A percentile compares a stretch with the other conserved stretches of the same genome.
Conservation (phyloP, 345 rosid species). For the Arabidopsis thaliana region TAIR10.1 NC_003075.7:9839501-9840000, state of each 20-base stretch:
- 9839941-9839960: conserved; percentile 32
- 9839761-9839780: neutral
- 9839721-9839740: neutral
- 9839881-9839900: neutral
- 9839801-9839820: neutral
- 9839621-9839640: neutral
- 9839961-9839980: conserved; percentile 37
- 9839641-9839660: neutral
- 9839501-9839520: neutral
- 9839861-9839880: conserved; percentile 4
- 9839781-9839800: neutral
- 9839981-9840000: conserved; percentile 40
- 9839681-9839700: neutral
- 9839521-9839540: neutral
- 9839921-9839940: conserved; percentile 25
- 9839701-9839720: too few species aligned
- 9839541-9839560: neutral
- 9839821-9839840: conserved; percentile 8
- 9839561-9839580: neutral
- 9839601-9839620: neutral
- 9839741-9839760: neutral
- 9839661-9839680: neutral
- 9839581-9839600: neutral
- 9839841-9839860: neutral
- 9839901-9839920: conserved; percentile 29